These are phyloP conservation scores for Pleoardoris graminearum DNA, from an alignment of 2,329 filamentous ascomycete genomes.

Conservation along the genomic window DNA sequence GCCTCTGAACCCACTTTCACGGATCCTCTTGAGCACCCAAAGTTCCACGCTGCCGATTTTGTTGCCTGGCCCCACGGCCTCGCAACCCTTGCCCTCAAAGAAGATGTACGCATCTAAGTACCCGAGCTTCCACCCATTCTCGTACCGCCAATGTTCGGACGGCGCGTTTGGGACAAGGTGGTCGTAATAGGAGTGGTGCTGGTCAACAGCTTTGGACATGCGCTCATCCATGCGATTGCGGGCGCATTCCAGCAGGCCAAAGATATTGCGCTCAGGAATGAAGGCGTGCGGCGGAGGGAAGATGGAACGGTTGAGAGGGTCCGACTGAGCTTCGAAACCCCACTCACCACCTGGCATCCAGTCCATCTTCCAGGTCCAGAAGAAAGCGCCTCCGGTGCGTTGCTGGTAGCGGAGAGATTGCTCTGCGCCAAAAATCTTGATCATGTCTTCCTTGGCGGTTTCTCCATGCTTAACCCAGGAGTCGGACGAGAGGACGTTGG, in stretches of 20 bases:
- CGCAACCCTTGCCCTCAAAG: slow-evolving; percentile 48
- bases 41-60: slow-evolving; percentile 61
- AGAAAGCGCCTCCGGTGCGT: slow-evolving; percentile 58
- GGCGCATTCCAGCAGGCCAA: slow-evolving; percentile 45
- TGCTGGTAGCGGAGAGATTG: slow-evolving; percentile 55
- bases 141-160: slow-evolving; percentile 59
- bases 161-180: slow-evolving; percentile 47
- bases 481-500: slow-evolving; percentile 58
- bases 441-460: slow-evolving; percentile 45
- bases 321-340: slow-evolving; percentile 59
- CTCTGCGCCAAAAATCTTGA: slow-evolving; percentile 52
- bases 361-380: slow-evolving; percentile 66
- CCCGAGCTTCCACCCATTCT: slow-evolving; percentile 60
- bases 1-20: slow-evolving; percentile 55
- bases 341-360: slow-evolving; percentile 66
- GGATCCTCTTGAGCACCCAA: slow-evolving; percentile 61
- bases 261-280: slow-evolving; percentile 37
- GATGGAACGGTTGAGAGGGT: slow-evolving; percentile 40
- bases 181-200: slow-evolving; percentile 58
- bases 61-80: slow-evolving; percentile 49
- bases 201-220: slow-evolving; percentile 41
- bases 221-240: slow-evolving; percentile 44
- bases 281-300: slow-evolving; percentile 41
- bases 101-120: slow-evolving; percentile 60
- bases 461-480: slow-evolving; percentile 50